These are phyloP conservation scores for Termitomyces sp. DNA, from an alignment of 768 basidiomycete species.

Conservation along the genomic window DNA sequence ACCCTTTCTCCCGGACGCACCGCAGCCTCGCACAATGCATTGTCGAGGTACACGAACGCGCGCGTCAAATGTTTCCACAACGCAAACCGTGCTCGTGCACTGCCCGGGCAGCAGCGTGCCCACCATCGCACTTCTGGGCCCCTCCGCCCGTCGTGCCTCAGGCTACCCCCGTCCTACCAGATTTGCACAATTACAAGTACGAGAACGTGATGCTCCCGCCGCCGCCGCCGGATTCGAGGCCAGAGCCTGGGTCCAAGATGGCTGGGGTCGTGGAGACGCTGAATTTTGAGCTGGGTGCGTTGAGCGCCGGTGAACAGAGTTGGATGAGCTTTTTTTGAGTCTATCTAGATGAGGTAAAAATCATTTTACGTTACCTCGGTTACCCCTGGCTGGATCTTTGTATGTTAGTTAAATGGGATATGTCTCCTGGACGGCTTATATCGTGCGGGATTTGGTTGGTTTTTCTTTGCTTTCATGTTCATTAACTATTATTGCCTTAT, in stretches of 20 bases:
- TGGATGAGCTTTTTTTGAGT: conserved; percentile 46
- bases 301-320: conserved; percentile 35
- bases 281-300: conserved; percentile 44
- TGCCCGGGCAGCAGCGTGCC: conserved; percentile 18
- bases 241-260: conserved; percentile 32
- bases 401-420: not conserved
- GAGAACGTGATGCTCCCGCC: conserved; percentile 20
- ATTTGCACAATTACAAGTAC: conserved; percentile 27
- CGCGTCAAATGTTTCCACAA: conserved; percentile 35
- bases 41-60: conserved; percentile 41
- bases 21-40: conserved; percentile 41
- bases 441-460: not conserved
- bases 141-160: conserved; percentile 31
- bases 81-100: conserved; percentile 42
- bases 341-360: not conserved
- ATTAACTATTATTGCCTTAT: not conserved
- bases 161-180: conserved; percentile 34
- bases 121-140: conserved; percentile 42
- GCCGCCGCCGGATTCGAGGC: conserved; percentile 22
- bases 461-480: conserved; percentile 3
- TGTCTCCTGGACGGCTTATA: not conserved
- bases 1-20: conserved; percentile 38
- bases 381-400: not conserved
- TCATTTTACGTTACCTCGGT: not conserved
- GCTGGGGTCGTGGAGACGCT: conserved; percentile 35